A percentile compares a stretch with the other conserved stretches of the same genome.
Evolutionary conservation across 2,329 filamentous ascomycete species (phyloP).

Genomic region (Calonectria honghensis): DNA sequence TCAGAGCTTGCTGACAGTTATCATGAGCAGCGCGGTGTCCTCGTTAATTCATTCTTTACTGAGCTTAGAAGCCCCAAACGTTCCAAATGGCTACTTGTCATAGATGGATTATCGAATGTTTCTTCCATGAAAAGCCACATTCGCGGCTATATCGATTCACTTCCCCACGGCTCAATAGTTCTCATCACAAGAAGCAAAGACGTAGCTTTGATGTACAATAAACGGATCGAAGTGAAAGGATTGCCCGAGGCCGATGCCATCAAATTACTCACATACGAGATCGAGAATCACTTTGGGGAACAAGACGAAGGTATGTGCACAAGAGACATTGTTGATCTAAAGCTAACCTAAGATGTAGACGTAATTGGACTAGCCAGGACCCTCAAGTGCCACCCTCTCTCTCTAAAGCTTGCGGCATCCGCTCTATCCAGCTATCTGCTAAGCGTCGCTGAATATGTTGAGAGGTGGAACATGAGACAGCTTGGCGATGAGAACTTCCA

Average conservation of each 20-base stretch:
- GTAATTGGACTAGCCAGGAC: not conserved
- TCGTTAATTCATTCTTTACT: slow-evolving; percentile 22
- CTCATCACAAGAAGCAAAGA: slow-evolving; percentile 16
- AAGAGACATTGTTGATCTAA: too few species aligned
- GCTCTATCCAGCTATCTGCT: not conserved
- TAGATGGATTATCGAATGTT: slow-evolving; percentile 9
- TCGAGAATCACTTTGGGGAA: slow-evolving; percentile 11
- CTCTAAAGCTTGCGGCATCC: slow-evolving; percentile 11
- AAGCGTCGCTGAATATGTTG: slow-evolving; percentile 7
- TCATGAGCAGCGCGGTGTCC: slow-evolving; percentile 1
- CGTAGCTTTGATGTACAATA: not conserved
- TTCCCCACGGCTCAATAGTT: slow-evolving; percentile 16
- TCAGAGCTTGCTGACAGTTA: not conserved
- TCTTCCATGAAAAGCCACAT: not conserved
- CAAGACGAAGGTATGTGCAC: slow-evolving; percentile 5
- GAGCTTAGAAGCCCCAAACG: slow-evolving; percentile 9
- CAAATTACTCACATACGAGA: not conserved
- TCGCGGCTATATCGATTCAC: slow-evolving; percentile 4
- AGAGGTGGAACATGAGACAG: slow-evolving; percentile 19
- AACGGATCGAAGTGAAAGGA: slow-evolving; percentile 17
- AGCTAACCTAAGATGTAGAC: not conserved
- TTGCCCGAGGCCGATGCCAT: slow-evolving; percentile 14
- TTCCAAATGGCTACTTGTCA: slow-evolving; percentile 14
- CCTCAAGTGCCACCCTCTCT: slow-evolving; percentile 22
- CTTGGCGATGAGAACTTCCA: slow-evolving; percentile 1